These are phyloP conservation scores for Claviceps pusilla DNA, from an alignment of 2,329 filamentous ascomycete species.

Conservation along the genomic window DNA sequence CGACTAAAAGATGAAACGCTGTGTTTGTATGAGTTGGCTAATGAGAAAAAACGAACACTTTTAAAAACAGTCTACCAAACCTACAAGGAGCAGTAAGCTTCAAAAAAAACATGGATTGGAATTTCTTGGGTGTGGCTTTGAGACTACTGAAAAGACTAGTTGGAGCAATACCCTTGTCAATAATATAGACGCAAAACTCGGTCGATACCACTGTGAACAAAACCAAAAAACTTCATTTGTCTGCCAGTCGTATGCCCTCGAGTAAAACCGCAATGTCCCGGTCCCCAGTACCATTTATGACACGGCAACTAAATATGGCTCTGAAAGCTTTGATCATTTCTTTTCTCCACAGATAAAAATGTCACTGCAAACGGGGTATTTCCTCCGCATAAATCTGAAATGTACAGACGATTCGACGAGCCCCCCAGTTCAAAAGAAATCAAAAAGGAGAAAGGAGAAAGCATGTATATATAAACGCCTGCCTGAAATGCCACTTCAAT, in stretches of 20 bases:
- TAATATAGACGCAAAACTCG: constrained; percentile 19
- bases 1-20: not conserved
- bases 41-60: not conserved
- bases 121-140: constrained; percentile 6
- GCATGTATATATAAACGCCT: not conserved
- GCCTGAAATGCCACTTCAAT: constrained; percentile 10
- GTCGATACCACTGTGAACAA: constrained; percentile 13
- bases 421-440: not conserved
- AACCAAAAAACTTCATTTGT: constrained; percentile 11
- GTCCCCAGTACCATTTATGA: not conserved
- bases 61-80: constrained; percentile 31
- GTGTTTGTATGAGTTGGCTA: not conserved
- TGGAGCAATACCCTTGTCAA: constrained; percentile 15
- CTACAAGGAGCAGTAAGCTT: constrained; percentile 24
- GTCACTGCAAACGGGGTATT: not conserved
- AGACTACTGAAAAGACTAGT: constrained; percentile 10
- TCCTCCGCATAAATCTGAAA: not conserved
- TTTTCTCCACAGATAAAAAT: not conserved
- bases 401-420: not conserved
- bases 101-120: constrained; percentile 1
- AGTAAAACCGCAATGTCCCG: not conserved
- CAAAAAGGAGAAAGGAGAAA: not conserved
- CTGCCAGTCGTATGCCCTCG: not conserved
- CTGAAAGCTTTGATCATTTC: not conserved
- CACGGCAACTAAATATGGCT: not conserved